These are phyloP conservation scores for Histomonas meleagridis DNA, from an alignment of 208 protist genomes.

Conservation along the genomic window DNA sequence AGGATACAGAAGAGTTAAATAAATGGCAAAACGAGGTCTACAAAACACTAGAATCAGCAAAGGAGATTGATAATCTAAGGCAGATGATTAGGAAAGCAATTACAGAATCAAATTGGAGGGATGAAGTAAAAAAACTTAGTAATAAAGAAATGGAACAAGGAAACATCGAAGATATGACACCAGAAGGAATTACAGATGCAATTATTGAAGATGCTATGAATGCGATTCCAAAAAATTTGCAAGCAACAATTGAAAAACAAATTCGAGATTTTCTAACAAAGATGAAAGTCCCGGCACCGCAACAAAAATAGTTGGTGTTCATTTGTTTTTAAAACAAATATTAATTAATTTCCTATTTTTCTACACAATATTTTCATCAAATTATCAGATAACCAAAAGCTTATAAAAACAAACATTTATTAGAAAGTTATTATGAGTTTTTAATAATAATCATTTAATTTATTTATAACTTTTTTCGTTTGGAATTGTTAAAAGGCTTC, in stretches of 20 bases:
- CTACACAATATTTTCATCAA: no score
- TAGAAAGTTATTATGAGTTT: no score
- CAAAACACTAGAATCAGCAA: not conserved
- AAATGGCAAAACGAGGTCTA: not conserved
- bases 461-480: not conserved
- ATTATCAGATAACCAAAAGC: no score
- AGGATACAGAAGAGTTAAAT: not conserved
- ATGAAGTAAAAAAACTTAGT: not conserved
- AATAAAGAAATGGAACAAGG: not conserved
- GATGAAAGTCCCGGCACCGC: not conserved
- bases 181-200: constrained; percentile 7
- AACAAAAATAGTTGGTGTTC: no score
- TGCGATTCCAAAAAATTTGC: not conserved
- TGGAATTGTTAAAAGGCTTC: constrained; percentile 7
- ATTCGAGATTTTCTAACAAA: not conserved
- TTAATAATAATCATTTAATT: no score
- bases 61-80: not conserved
- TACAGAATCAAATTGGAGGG: constrained; percentile 27
- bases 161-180: not conserved
- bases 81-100: not conserved
- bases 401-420: no score
- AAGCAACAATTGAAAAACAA: not conserved
- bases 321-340: no score
- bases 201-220: not conserved
- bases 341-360: no score